A percentile compares a stretch with the other conserved stretches of the same genome.
These are phyloP conservation scores for Apophysomyces trapeziformis DNA, from an alignment of 371 early-diverging fungal genomes.

Conservation along the genomic window DNA sequence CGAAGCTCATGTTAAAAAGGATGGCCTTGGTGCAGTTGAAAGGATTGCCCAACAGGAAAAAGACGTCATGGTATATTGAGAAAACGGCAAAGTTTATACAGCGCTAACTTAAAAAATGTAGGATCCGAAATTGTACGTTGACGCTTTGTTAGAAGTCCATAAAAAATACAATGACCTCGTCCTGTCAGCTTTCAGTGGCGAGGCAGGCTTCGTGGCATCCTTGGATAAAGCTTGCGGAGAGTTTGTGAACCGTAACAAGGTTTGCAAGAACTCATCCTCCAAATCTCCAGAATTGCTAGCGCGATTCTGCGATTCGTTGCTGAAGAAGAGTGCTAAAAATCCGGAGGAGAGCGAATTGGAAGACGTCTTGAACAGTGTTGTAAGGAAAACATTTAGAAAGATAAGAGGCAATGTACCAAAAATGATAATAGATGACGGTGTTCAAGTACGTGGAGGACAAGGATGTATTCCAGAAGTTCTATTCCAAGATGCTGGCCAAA, in stretches of 20 bases:
- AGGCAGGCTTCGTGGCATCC: constrained; percentile 91
- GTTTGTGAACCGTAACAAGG: constrained; percentile 88
- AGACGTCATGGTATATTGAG: constrained; percentile 47
- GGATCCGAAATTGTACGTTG: constrained; percentile 88
- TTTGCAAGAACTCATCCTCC: constrained; percentile 72
- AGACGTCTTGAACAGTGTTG: constrained; percentile 82
- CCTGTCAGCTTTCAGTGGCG: constrained; percentile 75
- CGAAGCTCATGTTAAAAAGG: constrained; percentile 81
- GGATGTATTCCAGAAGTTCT: constrained; percentile 89
- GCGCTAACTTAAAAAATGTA: constrained; percentile 15
- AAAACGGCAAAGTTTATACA: neutral
- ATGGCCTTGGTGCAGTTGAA: constrained; percentile 84
- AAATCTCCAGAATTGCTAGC: constrained; percentile 89
- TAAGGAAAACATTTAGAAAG: constrained; percentile 37
- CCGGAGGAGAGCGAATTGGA: constrained; percentile 88
- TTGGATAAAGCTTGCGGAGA: constrained; percentile 92
- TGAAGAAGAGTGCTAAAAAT: constrained; percentile 84
- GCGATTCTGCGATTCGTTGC: constrained; percentile 81
- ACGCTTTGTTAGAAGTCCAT: constrained; percentile 80
- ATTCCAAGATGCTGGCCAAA: constrained; percentile 77
- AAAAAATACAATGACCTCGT: constrained; percentile 80
- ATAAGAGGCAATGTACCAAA: neutral
- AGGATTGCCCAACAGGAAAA: constrained; percentile 70
- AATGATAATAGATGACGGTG: constrained; percentile 61
- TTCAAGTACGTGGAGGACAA: constrained; percentile 91